These are phyloP conservation scores for Euryodendron excelsum DNA, from an alignment of 148 eudicot species.

Conservation along the genomic window DNA sequence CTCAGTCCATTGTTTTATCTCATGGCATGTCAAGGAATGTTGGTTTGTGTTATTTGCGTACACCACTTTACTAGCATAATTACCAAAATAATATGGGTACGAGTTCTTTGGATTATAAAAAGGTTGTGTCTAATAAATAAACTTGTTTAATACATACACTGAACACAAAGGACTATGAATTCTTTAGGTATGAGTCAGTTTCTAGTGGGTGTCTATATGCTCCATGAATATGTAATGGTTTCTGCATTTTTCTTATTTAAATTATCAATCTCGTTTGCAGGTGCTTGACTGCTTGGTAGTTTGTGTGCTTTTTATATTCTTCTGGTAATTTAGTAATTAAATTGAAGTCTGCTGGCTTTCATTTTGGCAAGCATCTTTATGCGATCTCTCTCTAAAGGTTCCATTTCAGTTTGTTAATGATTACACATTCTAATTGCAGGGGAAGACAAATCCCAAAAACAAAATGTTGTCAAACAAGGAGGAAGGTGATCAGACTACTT, in stretches of 20 bases:
- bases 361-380: neutral
- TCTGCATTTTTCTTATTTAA: neutral
- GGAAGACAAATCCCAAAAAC: slow-evolving; percentile 38
- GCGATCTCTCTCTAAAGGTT: neutral
- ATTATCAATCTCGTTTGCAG: neutral
- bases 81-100: neutral
- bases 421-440: slow-evolving; percentile 31
- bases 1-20: neutral
- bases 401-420: neutral
- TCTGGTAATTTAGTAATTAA: neutral
- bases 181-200: too few species aligned
- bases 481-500: slow-evolving; percentile 32
- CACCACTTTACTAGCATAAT: neutral
- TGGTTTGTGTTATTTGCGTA: neutral
- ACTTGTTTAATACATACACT: neutral
- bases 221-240: neutral
- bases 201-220: too few species aligned
- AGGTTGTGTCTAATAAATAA: neutral
- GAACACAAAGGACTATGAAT: neutral
- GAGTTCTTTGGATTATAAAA: too few species aligned
- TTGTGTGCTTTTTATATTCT: neutral
- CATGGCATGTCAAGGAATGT: neutral
- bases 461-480: slow-evolving; percentile 38
- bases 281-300: neutral
- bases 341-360: neutral